Evolutionary conservation across 148 eudicot genomes (phyloP).

Genomic region (Arctostaphylos glauca): DNA sequence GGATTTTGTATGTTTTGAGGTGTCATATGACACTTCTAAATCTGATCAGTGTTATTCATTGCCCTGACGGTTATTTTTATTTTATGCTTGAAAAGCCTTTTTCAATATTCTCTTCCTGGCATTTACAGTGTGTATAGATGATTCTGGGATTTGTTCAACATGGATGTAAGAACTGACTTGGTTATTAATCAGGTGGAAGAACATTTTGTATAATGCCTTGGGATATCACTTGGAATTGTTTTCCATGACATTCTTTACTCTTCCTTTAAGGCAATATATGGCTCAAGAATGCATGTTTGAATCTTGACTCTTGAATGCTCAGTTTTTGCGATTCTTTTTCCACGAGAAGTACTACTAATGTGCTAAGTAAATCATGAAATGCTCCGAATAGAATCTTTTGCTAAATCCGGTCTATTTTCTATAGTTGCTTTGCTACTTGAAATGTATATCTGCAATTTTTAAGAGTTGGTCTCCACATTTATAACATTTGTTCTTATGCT

Average conservation of each 20-base stretch:
- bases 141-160: neutral
- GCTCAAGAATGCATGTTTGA: neutral
- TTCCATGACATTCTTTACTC: neutral
- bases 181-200: neutral
- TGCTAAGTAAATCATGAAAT: neutral
- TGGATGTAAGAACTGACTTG: neutral
- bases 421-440: neutral
- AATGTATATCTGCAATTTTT: neutral
- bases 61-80: neutral
- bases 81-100: neutral
- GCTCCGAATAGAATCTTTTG: neutral
- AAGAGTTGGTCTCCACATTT: neutral
- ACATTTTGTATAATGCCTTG: neutral
- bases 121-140: neutral
- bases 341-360: neutral
- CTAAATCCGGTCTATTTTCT: neutral
- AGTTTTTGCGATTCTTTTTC: neutral
- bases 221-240: neutral
- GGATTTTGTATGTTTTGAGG: neutral
- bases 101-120: neutral
- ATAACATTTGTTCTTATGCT: neutral
- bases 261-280: neutral
- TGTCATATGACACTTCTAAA: neutral
- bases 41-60: neutral
- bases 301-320: slow-evolving; percentile 1